Evolutionary conservation across 164 flowering plant genomes (phyloP).

Genomic region (Aristolochia fimbriata): DNA sequence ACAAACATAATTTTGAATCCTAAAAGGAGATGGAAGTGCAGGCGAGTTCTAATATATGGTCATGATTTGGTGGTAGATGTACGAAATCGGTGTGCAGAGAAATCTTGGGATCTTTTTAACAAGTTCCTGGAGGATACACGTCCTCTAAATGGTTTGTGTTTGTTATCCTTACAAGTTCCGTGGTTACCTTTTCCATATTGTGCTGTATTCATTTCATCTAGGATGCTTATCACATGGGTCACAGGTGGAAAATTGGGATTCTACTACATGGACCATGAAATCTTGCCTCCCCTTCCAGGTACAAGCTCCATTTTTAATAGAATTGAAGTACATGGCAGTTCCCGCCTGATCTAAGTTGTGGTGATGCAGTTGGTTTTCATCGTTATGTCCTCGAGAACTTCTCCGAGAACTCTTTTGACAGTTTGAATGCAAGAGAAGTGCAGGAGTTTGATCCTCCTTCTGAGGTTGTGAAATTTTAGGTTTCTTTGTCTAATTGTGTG

Average conservation of each 20-base stretch:
- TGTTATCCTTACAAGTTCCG: not conserved
- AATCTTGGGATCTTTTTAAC: slow-evolving; percentile 84
- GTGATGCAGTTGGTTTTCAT: slow-evolving; percentile 70
- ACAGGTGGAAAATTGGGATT: slow-evolving; percentile 90
- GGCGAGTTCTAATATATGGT: slow-evolving; percentile 12
- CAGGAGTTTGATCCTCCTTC: slow-evolving; percentile 77
- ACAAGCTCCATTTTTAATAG: not conserved
- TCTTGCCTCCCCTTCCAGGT: slow-evolving; percentile 97
- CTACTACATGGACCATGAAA: slow-evolving; percentile 95
- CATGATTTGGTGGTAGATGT: slow-evolving; percentile 38
- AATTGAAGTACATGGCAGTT: not conserved
- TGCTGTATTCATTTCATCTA: not conserved
- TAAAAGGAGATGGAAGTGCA: not conserved
- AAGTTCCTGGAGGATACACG: slow-evolving; percentile 53
- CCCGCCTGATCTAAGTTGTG: not conserved
- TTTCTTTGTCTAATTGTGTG: not conserved
- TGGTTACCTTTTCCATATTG: not conserved
- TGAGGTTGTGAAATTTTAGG: slow-evolving; percentile 38
- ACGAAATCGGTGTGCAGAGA: slow-evolving; percentile 57
- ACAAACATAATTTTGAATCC: not conserved
- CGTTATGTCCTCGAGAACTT: slow-evolving; percentile 60
- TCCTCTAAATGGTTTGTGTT: slow-evolving; percentile 63
- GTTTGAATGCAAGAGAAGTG: slow-evolving; percentile 50
- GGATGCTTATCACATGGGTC: slow-evolving; percentile 7
- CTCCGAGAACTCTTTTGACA: slow-evolving; percentile 27